Percentiles rank a stretch among this genome's conserved stretches.
Evolutionary conservation across 306 rosid species (phyloP).

Genomic region (Erythrophleum fordii): DNA sequence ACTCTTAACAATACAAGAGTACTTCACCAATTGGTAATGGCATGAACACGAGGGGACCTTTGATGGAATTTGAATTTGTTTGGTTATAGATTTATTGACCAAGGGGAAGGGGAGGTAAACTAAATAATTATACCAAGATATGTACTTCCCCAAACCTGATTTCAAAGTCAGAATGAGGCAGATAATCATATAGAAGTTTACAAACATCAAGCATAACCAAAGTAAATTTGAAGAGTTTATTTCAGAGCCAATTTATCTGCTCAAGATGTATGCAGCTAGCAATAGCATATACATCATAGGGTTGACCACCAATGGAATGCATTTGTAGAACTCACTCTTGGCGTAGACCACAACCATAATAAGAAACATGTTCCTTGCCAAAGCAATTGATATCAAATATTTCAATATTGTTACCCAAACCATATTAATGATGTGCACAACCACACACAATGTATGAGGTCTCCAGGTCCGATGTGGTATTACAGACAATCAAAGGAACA

Average conservation of each 20-base stretch:
- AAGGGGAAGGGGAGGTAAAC: neutral
- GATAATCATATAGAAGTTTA: neutral
- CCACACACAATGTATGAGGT: constrained; percentile 1
- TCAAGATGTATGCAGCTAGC: neutral
- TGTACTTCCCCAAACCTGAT: constrained; percentile 3
- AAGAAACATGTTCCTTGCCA: neutral
- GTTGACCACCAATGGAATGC: neutral
- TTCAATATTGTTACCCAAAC: neutral
- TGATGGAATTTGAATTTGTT: constrained; percentile 20
- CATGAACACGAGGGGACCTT: neutral
- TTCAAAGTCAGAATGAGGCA: neutral
- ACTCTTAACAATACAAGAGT: neutral
- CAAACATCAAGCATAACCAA: neutral
- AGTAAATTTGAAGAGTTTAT: neutral
- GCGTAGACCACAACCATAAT: neutral
- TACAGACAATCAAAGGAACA: neutral
- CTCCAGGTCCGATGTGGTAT: neutral
- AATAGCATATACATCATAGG: neutral
- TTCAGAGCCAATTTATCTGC: neutral
- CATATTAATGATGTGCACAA: constrained; percentile 18
- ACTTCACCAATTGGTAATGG: neutral
- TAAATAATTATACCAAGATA: neutral
- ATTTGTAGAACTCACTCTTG: neutral
- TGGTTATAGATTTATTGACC: neutral
- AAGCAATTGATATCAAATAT: neutral